Base-by-base conservation (phyloP, 2,329 filamentous ascomycete species). In the Diaporthe aspalathi region DNA sequence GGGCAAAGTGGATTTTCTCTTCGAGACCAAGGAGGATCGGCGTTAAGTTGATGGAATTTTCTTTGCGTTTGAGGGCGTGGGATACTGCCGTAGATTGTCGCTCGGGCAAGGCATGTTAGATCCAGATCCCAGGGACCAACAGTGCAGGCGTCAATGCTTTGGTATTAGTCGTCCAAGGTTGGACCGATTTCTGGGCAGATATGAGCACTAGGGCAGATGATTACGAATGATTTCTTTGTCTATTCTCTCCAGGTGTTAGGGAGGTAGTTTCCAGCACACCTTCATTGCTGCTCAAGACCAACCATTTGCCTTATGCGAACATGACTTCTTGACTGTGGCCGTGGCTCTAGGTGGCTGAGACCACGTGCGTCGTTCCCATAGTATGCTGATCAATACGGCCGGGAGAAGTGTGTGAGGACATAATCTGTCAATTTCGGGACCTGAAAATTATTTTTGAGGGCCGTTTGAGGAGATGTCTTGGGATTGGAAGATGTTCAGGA, bases 191-290 rank as follows among this genome's bases (percentile, higher is more conserved):
- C 27, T 45, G 22, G 43, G 45, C 54, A n/a, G 5, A 47, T 38
- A 29, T 49, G 22, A 24, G 22, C 35, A 24, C 43, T 16, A 12
- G 12, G 22, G 32, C 40, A 50, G 29, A 49, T 29, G 43, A 60
- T 32, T 38, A 68, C 35, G 53, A 68, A 40, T 40, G 43, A 60
- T 43, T 38, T 52, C 35, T 32, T 45, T 52, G 53, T 68, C n/a
- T 68, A 27, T 49, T 57, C 43, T 47, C 45, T 14, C n/a, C 32
- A 49, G 52, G 40, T 17, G 50, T 57, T 40, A 12, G n/a, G 52
- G 52, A n/a, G 16, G 49, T 57, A 68, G 40, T 68, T 49, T 68
- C 29, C 11, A 57, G n/a, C 40, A 38, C 22, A 68, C n/a, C 27
- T 32, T n/a, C 66, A 68, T 16, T n/a, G 27, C 4, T 57, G 40